phyloP scores from a whole-genome alignment of 768 basidiomycete genomes.

The Mycena albidolilacea region DNA sequence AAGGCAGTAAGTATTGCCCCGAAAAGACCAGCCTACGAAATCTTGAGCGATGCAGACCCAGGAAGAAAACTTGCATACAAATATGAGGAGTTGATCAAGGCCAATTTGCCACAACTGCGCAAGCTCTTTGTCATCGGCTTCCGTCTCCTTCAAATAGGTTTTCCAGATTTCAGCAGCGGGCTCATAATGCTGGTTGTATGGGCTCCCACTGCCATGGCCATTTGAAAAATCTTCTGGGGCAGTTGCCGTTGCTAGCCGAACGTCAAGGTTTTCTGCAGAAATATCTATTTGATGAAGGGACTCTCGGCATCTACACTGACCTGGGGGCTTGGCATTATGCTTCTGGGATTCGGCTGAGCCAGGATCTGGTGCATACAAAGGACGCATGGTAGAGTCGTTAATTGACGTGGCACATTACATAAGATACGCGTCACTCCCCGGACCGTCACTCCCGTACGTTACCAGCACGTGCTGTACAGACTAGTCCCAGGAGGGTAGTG shows the following conservation, averaged over 20 bases:
- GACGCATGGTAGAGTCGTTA: too few relatives aligned
- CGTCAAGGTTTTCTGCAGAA: not conserved
- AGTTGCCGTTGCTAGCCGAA: too few relatives aligned
- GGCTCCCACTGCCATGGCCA: not conserved
- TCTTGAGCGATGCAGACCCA: not conserved
- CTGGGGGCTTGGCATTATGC: not conserved
- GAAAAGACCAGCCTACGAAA: not conserved
- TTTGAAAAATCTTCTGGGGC: too few relatives aligned
- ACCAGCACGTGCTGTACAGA: too few relatives aligned
- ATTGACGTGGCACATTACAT: too few relatives aligned
- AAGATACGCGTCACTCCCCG: too few relatives aligned
- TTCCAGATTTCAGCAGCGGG: not conserved
- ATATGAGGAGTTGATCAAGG: not conserved
- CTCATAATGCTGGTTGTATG: not conserved
- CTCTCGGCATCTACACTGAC: not conserved
- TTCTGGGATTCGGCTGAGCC: not conserved
- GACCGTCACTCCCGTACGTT: too few relatives aligned
- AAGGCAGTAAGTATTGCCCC: not conserved
- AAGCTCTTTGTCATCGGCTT: not conserved
- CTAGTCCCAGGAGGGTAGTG: too few relatives aligned
- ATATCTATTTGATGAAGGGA: too few relatives aligned
- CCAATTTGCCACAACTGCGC: not conserved
- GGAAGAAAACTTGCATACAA: not conserved
- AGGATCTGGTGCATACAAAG: not conserved
- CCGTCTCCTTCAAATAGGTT: not conserved